phyloP scores from a whole-genome alignment of 495 filamentous ascomycete genomes.

The Penicillium dipodomyicola region DNA sequence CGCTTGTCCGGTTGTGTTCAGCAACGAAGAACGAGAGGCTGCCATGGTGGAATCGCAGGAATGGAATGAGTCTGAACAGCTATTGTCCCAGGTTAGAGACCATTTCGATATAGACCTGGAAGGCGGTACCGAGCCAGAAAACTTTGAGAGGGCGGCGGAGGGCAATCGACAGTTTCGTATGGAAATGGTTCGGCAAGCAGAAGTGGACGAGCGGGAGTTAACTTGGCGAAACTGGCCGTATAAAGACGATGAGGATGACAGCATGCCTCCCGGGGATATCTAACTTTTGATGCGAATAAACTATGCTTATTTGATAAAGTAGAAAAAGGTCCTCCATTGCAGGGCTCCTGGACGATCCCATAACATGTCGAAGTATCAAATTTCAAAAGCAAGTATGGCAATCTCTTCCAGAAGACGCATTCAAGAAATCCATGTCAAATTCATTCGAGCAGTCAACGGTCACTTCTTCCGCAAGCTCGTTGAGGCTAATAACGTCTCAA shows the following conservation, averaged over 20 bases:
- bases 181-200: conserved; percentile 27
- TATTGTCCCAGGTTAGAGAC: conserved; percentile 28
- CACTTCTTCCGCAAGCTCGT: too few relatives aligned
- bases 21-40: conserved; percentile 29
- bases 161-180: conserved; percentile 21
- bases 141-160: conserved; percentile 23
- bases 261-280: conserved; percentile 13
- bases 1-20: conserved; percentile 29
- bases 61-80: conserved; percentile 39
- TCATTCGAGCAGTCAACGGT: too few relatives aligned
- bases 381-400: too few relatives aligned
- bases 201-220: conserved; percentile 18
- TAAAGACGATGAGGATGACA: conserved; percentile 28
- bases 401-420: too few relatives aligned
- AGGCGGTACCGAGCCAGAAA: conserved; percentile 30
- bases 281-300: neutral
- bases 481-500: too few relatives aligned
- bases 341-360: too few relatives aligned
- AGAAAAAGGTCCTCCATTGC: too few relatives aligned
- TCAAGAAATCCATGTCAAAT: too few relatives aligned
- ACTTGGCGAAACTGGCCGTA: conserved; percentile 37
- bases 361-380: too few relatives aligned
- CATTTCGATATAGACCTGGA: conserved; percentile 29
- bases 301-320: too few relatives aligned
- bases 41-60: conserved; percentile 33